Base-by-base conservation (phyloP, 2,329 filamentous ascomycete species). In the Lasiodiplodia hormozganensis region DNA sequence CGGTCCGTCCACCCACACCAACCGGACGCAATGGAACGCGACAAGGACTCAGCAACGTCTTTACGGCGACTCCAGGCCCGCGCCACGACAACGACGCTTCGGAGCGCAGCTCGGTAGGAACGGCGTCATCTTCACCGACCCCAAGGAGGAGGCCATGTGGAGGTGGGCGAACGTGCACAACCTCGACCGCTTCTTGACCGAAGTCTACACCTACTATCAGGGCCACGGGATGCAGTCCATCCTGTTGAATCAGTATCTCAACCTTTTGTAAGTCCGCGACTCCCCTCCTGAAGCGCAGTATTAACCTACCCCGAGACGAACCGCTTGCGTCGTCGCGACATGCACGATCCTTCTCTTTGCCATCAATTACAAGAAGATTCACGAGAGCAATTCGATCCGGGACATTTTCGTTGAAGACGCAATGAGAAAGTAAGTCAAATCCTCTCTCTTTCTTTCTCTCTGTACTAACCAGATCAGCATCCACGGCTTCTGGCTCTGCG, bases 81-180 rank as follows among this genome's bases (percentile, higher is more conserved):
- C 11, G 16, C 54, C 28, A 38, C 70, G 14, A 60, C 65, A 47
- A 49, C 71, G n/a, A 69, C 74, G 49, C 69, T 69, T 2, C 70
- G 71, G 12, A 69, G 72, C 57, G 7, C 66, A 68, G 60, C 34
- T 57, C 8, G 57, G 36, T 16, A 40, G 16, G 14, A 52, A 65
- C 38, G 68, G 62, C 21, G 38, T 57, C 28, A n/a, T 77, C 28
- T 73, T 74, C 14, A 72, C 85, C 34, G 86, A 88, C 73, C 87
- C 89, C 0, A 89, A 89, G 78, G 91, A 95, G 76, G 91, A 90
- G 78, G 94, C 94, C 3, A 88, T 97, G 83, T 97, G 93, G 90
- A 88, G 92, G 80, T 97, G 94, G 92, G 92, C 92, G 67, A 97
- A 97, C 75, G 92, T 96, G 68, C 89, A 92, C 47, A 96, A 97